Evolutionary conservation across 139 green algal species (phyloP).

Genomic region (Astrephomene gubernaculifera): DNA sequence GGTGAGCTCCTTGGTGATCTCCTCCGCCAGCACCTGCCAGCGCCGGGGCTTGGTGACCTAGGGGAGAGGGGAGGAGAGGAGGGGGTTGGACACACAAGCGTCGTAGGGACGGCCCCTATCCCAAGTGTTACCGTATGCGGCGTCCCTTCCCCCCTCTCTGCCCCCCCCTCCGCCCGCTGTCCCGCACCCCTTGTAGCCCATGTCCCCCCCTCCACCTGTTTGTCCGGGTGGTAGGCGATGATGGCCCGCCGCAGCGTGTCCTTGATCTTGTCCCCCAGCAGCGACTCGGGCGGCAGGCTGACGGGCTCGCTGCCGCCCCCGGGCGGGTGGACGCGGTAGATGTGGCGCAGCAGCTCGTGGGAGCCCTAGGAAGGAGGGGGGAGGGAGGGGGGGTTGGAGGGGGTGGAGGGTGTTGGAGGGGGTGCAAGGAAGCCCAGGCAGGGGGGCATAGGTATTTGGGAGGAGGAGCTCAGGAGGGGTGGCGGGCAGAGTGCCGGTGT

Average conservation of each 20-base stretch:
- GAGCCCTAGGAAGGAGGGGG: background rate
- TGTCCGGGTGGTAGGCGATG: slow-evolving; percentile 14
- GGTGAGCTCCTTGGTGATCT: slow-evolving; percentile 16
- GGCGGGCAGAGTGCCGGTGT: too few species aligned
- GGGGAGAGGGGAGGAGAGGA: background rate
- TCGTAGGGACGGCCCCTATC: too few species aligned
- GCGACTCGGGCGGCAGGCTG: background rate
- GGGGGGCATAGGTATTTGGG: too few species aligned
- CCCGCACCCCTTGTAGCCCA: too few species aligned
- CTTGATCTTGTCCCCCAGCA: background rate
- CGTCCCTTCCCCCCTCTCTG: too few species aligned
- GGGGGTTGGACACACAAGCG: too few species aligned
- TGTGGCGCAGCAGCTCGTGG: background rate
- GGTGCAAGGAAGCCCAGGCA: too few species aligned
- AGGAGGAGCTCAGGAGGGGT: too few species aligned
- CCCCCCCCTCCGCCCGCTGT: too few species aligned
- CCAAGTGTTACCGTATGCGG: too few species aligned
- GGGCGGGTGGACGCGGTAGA: background rate
- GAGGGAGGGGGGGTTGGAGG: background rate
- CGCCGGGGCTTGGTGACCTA: background rate
- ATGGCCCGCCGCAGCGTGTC: background rate
- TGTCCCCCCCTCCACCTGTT: slow-evolving; percentile 9
- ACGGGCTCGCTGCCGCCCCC: background rate
- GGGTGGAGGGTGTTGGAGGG: background rate
- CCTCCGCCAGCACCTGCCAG: slow-evolving; percentile 11